Base-by-base conservation (phyloP, 2,329 filamentous ascomycete genomes). In the Bipolaris cookei region DNA sequence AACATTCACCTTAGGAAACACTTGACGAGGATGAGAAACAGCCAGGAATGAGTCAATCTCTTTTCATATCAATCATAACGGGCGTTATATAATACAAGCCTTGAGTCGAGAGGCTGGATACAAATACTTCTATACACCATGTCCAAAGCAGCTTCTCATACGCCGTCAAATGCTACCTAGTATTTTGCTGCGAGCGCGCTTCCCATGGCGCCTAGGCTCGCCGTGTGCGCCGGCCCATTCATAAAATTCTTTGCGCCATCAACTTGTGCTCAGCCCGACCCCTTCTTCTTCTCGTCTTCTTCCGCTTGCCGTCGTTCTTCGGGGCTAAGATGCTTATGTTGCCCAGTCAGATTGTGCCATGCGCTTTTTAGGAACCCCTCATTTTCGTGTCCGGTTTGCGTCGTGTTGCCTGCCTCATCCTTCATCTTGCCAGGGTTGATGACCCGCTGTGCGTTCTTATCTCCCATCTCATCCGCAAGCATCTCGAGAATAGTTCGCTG, bases 401-500 rank as follows among this genome's bases (percentile, higher is more conserved):
- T 56, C 10, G 56, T 42, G 16, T 59, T 60, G 4, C 51, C 59
- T 8, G 68, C 62, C 16, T 67, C 63, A 4, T 61, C 63, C 58
- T 64, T 70, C 47, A 85, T 81, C 70, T 80, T 81, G 51, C 77
- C 79, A 37, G 96, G 81, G 71, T 96, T 94, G 92, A 99, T 98
- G 54, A 96, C 86, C 43, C 95, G 85, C 80, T 91, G 95, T 32
- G 95, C 95, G 25, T 86, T 91, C 81, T 93, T 92, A 78, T 99
- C 95, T 37, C 86, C 89, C 87, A 99, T 90, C 80, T 99, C 95
- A 69, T 99, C 93, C 6, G 95, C 95, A 63, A 99, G 86, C 86
- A 98, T 94, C 80, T 99, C 95, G 42, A 96, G 80, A 57, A 99
- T 90, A 0, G 91, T 96, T 51, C 95, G 86, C 81, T 99, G 93